These are phyloP conservation scores for Brachypodium distachyon DNA, from an alignment of 202 grass and related monocot genomes.

Conservation along the genomic window DNA sequence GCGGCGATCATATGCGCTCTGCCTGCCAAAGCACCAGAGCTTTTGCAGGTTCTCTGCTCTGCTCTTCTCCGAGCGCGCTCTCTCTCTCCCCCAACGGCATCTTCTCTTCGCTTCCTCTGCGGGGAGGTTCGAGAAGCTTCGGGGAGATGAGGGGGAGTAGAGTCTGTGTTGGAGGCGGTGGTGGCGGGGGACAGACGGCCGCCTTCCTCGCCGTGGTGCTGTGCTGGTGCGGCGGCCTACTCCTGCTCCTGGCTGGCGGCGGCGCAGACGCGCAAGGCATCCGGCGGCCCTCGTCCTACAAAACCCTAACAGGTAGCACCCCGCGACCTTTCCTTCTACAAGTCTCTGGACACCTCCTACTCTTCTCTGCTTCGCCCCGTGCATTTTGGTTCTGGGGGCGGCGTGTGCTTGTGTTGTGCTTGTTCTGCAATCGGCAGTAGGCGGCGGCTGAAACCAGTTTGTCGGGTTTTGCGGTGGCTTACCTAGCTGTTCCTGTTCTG, in stretches of 20 bases:
- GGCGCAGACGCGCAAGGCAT: slow-evolving; percentile 26
- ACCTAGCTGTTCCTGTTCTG: neutral
- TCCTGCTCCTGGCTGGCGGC: slow-evolving; percentile 19
- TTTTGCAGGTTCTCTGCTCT: neutral
- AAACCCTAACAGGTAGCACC: slow-evolving; percentile 42
- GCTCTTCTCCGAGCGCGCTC: neutral
- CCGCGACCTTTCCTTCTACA: neutral
- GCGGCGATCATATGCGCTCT: neutral
- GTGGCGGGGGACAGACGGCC: neutral
- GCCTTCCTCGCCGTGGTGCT: slow-evolving; percentile 1
- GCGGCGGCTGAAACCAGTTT: no score
- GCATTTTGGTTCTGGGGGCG: neutral
- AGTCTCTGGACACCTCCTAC: neutral
- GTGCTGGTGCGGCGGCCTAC: no score
- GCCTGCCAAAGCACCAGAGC: neutral
- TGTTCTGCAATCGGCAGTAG: no score
- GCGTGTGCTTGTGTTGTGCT: neutral
- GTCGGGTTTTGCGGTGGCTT: no score
- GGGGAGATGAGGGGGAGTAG: slow-evolving; percentile 2
- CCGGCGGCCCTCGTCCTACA: slow-evolving; percentile 8
- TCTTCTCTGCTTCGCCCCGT: neutral
- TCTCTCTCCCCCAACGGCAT: neutral
- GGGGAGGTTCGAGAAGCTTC: neutral
- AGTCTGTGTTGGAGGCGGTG: slow-evolving; percentile 7
- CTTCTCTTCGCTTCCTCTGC: neutral